Evolutionary conservation across 1,284 basidiomycete species (phyloP).

Genomic region (Cronartium ribicola): DNA sequence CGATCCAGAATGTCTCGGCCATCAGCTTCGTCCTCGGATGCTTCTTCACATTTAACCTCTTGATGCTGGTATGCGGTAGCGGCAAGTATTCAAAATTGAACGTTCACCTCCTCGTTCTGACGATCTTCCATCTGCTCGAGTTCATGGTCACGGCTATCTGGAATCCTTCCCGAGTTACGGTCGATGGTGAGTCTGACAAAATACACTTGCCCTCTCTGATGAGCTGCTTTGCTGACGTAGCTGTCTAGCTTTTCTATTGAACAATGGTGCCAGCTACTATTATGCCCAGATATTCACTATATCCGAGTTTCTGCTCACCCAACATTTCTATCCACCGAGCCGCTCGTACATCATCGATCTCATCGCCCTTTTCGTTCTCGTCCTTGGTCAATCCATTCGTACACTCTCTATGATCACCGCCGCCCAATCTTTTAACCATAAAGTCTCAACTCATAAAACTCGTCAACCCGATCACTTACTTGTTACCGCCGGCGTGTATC

Average conservation of each 20-base stretch:
- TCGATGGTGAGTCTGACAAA: slow-evolving; percentile 14
- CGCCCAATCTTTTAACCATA: slow-evolving; percentile 36
- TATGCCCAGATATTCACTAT: slow-evolving; percentile 11
- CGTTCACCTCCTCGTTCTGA: slow-evolving; percentile 8
- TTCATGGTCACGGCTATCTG: slow-evolving; percentile 38
- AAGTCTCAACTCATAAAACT: not conserved
- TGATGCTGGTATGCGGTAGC: not conserved
- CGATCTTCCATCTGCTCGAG: slow-evolving; percentile 32
- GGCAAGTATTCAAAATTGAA: not conserved
- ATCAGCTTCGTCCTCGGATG: slow-evolving; percentile 30
- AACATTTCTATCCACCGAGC: not conserved
- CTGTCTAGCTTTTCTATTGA: slow-evolving; percentile 29
- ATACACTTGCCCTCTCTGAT: not conserved
- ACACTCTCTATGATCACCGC: slow-evolving; percentile 32
- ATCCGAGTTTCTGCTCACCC: not conserved
- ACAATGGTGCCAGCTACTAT: slow-evolving; percentile 30
- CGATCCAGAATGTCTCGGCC: slow-evolving; percentile 28
- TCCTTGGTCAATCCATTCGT: slow-evolving; percentile 18
- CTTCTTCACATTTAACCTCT: not conserved
- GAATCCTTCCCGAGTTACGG: slow-evolving; percentile 32
- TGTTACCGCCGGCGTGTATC: slow-evolving; percentile 27
- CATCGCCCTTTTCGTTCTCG: not conserved
- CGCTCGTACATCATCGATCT: not conserved
- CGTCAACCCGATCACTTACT: slow-evolving; percentile 18
- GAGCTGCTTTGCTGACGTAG: not conserved